Base-by-base conservation (phyloP, 2,329 filamentous ascomycete species). In the Aspergillus pseudonomiae region DNA sequence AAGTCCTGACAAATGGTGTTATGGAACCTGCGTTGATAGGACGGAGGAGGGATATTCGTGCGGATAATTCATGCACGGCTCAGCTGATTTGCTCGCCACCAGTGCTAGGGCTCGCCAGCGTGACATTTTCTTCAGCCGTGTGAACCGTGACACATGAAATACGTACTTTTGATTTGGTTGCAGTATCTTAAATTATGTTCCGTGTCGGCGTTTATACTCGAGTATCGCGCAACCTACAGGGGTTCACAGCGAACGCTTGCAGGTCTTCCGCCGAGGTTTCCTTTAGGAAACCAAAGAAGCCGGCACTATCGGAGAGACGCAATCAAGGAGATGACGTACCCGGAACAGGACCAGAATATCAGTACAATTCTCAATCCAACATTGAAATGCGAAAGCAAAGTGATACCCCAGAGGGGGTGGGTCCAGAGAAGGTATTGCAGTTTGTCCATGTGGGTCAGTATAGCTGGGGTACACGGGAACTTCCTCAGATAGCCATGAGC, bases 111-210 rank as follows among this genome's bases (percentile, higher is more conserved):
- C 6, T 32, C n/a, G 6, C 10, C 21, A 28, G 24, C 9, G 32
- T 26, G 26, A 39, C 11, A 30, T 19, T 39, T 16, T 39, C 52
- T n/a, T 55, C 52, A 55, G 32, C 30, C n/a, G 32, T 55, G 52
- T 39, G 52, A 55, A 55, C 52, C 52, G 52, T 55, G 26, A 55
- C 52, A 55, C 52, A 55, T 39, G 52, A 3, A 24, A 39, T 55
- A 39, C n/a, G 52, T 26, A 55, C 52, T 28, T 55, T 26, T 36
- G 2, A 16, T 36, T 34, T 21, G 14, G n/a, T 26, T 14, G 21
- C 12, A 12, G 32, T 6, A 1, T n/a, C 52, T 26, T n/a, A 7
- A 53, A 21, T 11, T 16, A n/a, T 19, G 19, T 52, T 32, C 48
- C 19, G 30, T 52, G 30, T 52, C 28, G 48, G 48, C 48, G 28